Conservation (phyloP, 164 flowering plant species). For the grape (Vitis vinifera) region ASM3070453v1 NC_081814.1:5515001-5515500, state of each 20-base stretch:
- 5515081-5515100: too few species aligned
- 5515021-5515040: too few species aligned
- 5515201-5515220: too few species aligned
- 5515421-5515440: conserved; percentile 93
- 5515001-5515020: neutral
- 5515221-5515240: neutral
- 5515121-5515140: neutral
- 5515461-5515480: conserved; percentile 88
- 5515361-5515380: neutral
- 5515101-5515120: neutral
- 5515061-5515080: too few species aligned
- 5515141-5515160: neutral
- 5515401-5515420: conserved; percentile 58
- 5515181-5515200: too few species aligned
- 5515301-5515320: neutral
- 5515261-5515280: neutral
- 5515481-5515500: conserved; percentile 91
- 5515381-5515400: neutral
- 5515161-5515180: too few species aligned
- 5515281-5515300: neutral
- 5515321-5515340: neutral
- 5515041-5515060: too few species aligned
- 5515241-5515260: neutral
- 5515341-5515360: neutral
- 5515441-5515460: conserved; percentile 64